Base-by-base conservation (phyloP, 1,284 basidiomycete species). In the Veloporphyrellus conicus region DNA sequence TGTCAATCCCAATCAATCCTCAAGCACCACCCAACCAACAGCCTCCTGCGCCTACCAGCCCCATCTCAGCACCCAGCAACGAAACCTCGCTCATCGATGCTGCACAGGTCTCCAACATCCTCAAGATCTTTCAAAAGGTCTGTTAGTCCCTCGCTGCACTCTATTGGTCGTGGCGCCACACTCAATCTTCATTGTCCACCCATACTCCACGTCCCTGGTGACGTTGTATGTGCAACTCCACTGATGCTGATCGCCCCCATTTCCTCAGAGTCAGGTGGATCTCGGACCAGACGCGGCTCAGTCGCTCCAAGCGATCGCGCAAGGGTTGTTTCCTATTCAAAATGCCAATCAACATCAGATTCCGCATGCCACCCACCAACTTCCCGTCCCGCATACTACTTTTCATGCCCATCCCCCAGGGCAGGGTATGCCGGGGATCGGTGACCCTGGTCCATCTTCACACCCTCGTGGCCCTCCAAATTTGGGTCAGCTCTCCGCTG, bases 381-480 rank as follows among this genome's bases (percentile, higher is more conserved):
- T 66, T 27, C 42, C 63, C 1, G 50, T 63, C 6, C 57, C 50
- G 0, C 59, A 61, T 31, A 16, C 57, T 2, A 34, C 47, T 3
- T 53, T 54, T 34, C 5, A 50, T 15, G 16, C 38, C 5, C 49
- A 50, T 39, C 43, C 60, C 9, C 52, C 54, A n/a, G 50, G 46
- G 0, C 60, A 49, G 34, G 57, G 56, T 16, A 40, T 62, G 47
- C 51, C 64, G 29, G 53, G 63, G 25, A 72, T 76, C 42, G 75
- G 72, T 51, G 84, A 87, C 45, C 79, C 82, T 6, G 83, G 84
- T 3, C 82, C 83, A n/a, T 85, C 82, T 1, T 81, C 82, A 0
- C 84, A 87, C 57, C 83, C 84, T 1, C 76, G 81, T 10, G 83
- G 82, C 0, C 82, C 84, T 2, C 83, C 82, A 6, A 79, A 80